Base-by-base conservation (phyloP, 257 asterid genomes). In the Nicotiana noctiflora region DNA sequence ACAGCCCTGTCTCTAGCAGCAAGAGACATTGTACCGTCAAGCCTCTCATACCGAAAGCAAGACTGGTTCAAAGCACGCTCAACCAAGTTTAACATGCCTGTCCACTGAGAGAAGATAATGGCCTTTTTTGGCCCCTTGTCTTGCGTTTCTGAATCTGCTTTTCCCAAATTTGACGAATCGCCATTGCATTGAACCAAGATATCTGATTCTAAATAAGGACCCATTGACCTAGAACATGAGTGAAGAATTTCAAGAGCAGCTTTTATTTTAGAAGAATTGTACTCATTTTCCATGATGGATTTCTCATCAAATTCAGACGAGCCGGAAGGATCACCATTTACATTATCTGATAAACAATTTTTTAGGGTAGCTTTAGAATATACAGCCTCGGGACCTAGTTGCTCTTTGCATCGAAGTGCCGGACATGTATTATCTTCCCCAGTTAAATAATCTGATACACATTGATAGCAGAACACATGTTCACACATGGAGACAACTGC, bases 31-130 rank as follows among this genome's bases (percentile, higher is more conserved):
- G 98, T 90, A 34, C 99, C 99, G 82, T 96, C 98, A 83, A 96
- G 99, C 90, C 99, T 92, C 77, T 94, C 90, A 70, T 92, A 94
- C 66, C 46, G 82, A 82, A 96, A 79, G 31, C 81, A 67, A 19
- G 90, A 84, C 34, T 87, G 84, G 83, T 87, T 88, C 81, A 96
- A 84, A 57, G 99, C 91, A 83, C 51, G 84, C 89, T 94, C 97
- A 86, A 96, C 82, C 82, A 96, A 86, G 87, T 96, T 93, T 87
- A 96, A 86, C 99, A 96, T 96, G 88, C 94, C 81, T 76, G 99
- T 96, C 99, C 99, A 96, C 83, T 96, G 99, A 81, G 99, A 94
- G 86, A 96, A 96, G 51, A 96, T 91, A 83, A 96, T 96, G 83
- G 99, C 94, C 88, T 96, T 96, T 85, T 88, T 89, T 37, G 90